Conservation (phyloP, 352 stramenopile species). For the Globisporangium iwayamae region DNA sequence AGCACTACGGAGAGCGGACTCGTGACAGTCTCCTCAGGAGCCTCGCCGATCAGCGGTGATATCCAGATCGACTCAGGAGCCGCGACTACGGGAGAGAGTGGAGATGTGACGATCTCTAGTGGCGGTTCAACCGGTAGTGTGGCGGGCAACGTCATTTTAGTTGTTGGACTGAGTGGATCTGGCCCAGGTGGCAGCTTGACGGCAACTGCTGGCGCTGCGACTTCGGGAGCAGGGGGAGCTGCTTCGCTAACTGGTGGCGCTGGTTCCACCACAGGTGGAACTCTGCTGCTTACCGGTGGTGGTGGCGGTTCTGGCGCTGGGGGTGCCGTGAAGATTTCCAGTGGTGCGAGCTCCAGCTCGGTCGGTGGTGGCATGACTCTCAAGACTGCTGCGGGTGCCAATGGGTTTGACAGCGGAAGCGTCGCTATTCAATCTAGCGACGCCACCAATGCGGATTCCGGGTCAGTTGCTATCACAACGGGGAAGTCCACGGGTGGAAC, state of each 20-base stretch:
- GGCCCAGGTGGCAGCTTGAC: constrained; percentile 7
- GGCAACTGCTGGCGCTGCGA: constrained; percentile 16
- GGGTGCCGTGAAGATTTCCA: constrained; percentile 31
- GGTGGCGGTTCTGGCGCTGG: constrained; percentile 24
- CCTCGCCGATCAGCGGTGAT: constrained; percentile 17
- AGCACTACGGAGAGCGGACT: constrained; percentile 22
- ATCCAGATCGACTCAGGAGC: constrained; percentile 28
- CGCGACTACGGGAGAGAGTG: constrained; percentile 29
- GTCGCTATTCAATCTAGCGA: constrained; percentile 34
- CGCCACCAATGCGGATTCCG: constrained; percentile 31
- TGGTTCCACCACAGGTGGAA: constrained; percentile 30
- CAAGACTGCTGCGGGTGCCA: constrained; percentile 21
- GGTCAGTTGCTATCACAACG: constrained; percentile 29
- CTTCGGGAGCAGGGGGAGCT: constrained; percentile 22
- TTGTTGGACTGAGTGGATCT: constrained; percentile 24
- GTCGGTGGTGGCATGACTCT: constrained; percentile 26
- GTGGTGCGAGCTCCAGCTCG: constrained; percentile 28
- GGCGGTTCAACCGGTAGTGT: constrained; percentile 26
- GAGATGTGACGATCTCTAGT: constrained; percentile 37
- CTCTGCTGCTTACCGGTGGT: constrained; percentile 25
- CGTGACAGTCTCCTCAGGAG: constrained; percentile 22
- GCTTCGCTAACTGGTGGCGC: constrained; percentile 27
- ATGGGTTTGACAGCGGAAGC: constrained; percentile 29
- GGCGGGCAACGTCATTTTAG: constrained; percentile 32
- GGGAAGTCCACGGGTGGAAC: constrained; percentile 24